Conservation (phyloP, 2,329 filamentous ascomycete genomes). For the Kalmusia sp. region DNA sequence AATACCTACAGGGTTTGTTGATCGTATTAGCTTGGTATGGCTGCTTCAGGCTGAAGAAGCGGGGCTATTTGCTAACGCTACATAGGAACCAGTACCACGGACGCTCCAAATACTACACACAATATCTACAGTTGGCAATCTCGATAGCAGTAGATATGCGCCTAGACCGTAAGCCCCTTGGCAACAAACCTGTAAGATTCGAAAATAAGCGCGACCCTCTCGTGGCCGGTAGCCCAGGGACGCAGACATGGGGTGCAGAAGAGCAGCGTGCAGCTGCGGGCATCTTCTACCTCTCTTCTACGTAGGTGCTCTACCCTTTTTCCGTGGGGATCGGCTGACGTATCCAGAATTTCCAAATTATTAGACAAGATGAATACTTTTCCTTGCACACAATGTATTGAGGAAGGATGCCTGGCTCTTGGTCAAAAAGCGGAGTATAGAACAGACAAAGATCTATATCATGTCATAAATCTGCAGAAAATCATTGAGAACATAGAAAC, state of each 20-base stretch:
- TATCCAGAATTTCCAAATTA: conserved; percentile 42
- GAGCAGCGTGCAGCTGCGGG: conserved; percentile 54
- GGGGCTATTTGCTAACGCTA: conserved; percentile 1
- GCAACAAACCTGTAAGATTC: conserved; percentile 18
- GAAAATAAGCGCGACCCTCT: conserved; percentile 34
- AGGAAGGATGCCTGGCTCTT: conserved; percentile 46
- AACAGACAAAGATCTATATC: conserved; percentile 45
- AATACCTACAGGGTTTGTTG: conserved; percentile 38
- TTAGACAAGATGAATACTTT: conserved; percentile 50
- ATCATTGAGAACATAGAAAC: conserved; percentile 49
- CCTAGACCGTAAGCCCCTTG: conserved; percentile 33
- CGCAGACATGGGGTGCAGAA: conserved; percentile 43
- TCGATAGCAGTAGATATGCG: conserved; percentile 41
- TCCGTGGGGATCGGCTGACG: conserved; percentile 14
- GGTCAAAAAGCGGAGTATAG: conserved; percentile 38
- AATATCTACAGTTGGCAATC: conserved; percentile 39
- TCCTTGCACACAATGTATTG: conserved; percentile 43
- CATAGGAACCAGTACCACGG: conserved; percentile 41
- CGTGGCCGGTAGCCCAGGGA: conserved; percentile 17
- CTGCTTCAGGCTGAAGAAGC: background rate
- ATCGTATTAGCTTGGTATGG: conserved; percentile 36
- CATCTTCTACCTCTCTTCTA: conserved; percentile 53
- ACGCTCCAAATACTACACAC: conserved; percentile 36
- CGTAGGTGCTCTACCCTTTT: conserved; percentile 35
- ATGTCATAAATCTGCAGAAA: conserved; percentile 47